phyloP scores from a whole-genome alignment of 2,329 filamentous ascomycete genomes.

The Rhynchosporium secalis region DNA sequence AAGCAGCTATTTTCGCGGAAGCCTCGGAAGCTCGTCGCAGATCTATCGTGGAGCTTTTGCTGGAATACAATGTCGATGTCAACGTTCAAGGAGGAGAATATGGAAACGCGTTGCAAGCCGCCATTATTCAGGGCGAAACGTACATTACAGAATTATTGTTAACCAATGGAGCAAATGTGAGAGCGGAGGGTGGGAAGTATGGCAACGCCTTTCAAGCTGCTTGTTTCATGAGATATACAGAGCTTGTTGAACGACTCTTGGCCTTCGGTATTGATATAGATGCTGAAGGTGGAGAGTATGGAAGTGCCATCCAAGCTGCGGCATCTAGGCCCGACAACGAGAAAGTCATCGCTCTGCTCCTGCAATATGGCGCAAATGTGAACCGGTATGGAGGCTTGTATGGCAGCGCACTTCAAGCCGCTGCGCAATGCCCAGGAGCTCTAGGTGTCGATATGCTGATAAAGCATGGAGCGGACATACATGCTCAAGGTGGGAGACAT shows the following conservation, averaged over 20 bases:
- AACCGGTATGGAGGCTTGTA: background rate
- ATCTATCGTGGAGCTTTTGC: background rate
- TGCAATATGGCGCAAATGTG: constrained; percentile 12
- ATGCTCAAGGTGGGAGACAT: constrained; percentile 17
- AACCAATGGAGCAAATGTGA: constrained; percentile 13
- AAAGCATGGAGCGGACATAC: constrained; percentile 6
- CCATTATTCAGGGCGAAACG: background rate
- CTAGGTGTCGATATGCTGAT: background rate
- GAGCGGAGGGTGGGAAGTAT: constrained; percentile 2
- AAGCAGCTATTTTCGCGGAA: background rate
- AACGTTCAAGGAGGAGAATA: constrained; percentile 18
- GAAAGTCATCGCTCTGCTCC: background rate
- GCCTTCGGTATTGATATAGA: constrained; percentile 12
- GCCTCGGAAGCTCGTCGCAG: background rate
- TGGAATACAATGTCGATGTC: background rate
- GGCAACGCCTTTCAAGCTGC: constrained; percentile 20
- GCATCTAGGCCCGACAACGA: too few species aligned
- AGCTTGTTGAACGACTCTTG: constrained; percentile 12
- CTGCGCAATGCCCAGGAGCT: too few species aligned
- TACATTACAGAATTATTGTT: constrained; percentile 12
- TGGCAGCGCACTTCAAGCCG: background rate
- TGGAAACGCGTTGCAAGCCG: constrained; percentile 27
- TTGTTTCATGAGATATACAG: background rate
- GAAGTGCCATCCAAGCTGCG: constrained; percentile 6
- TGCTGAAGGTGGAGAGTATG: background rate